Base-by-base conservation (phyloP, 2,329 filamentous ascomycete species). In the Fusarium odoratissimum region DNA sequence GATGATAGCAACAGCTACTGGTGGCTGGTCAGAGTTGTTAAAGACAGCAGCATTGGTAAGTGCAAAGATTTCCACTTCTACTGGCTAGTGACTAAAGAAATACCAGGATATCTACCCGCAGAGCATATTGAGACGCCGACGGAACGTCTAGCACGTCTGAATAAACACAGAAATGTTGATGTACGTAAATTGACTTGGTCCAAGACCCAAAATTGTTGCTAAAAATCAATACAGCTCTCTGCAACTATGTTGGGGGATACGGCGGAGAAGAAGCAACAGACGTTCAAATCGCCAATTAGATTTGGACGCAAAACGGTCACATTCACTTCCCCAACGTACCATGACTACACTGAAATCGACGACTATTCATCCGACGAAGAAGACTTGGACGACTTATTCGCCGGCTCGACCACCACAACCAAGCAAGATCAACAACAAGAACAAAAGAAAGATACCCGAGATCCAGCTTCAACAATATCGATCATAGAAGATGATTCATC, bases 1-100 rank as follows among this genome's bases (percentile, higher is more conserved):
- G 96, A 99, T 79, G 96, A 99, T 79, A 98, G 95, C 84, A 99
- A 99, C 84, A 98, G 95, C 84, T 99, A 99, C 82, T 99, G 96
- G 96, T 99, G 96, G 96, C 89, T 99, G 69, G 96, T 99, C 19
- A 90, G 95, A 73, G 93, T 99, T 49, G 95, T 98, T 59, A 98
- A 98, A 82, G 96, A 99, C 83, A 97, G 93, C 81, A 98, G 95
- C 80, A 99, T 99, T 82, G 90, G 88, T 91, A 81, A 64, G 85
- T 76, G 42, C 37, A 30, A 28, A 21, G 8, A 45, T 11, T 28
- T 6, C n/a, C n/a, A 38, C 10, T 23, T 25, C 40, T 44, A 21
- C 16, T 40, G 5, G 28, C 25, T 10, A 35, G 16, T 33, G 31
- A 30, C 71, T 79, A 51, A 82, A 79, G 76, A 72, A 58, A 56